Evolutionary conservation across 176 grass and related monocot genomes (phyloP).

Genomic region (Lolium perenne): DNA sequence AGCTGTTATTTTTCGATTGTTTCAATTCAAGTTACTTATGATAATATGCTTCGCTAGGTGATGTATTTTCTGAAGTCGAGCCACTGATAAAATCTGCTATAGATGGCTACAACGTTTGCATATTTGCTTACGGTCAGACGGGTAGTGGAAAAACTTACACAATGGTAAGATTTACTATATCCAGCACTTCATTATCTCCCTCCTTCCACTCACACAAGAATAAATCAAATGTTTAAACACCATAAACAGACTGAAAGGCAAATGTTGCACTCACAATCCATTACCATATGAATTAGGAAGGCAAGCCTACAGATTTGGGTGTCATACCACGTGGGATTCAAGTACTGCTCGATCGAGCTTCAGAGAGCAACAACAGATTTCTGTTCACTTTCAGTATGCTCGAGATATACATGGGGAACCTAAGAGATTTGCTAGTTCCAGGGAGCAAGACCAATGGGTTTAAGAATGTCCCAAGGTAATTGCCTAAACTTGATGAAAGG

Average conservation of each 20-base stretch:
- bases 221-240: slow-evolving; percentile 14
- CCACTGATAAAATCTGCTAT: slow-evolving; percentile 93
- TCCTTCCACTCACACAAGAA: slow-evolving; percentile 11
- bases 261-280: slow-evolving; percentile 33
- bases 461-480: slow-evolving; percentile 76
- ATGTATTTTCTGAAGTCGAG: slow-evolving; percentile 92
- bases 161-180: slow-evolving; percentile 72
- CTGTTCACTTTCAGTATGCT: slow-evolving; percentile 97
- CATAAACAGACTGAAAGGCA: slow-evolving; percentile 12
- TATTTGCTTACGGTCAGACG: slow-evolving; percentile 98
- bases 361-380: slow-evolving; percentile 70
- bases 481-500: slow-evolving; percentile 34
- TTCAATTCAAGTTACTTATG: slow-evolving; percentile 39
- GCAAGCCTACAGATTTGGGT: slow-evolving; percentile 59
- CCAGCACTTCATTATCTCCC: neutral
- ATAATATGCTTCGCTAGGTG: slow-evolving; percentile 56
- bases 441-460: slow-evolving; percentile 48
- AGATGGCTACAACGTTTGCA: slow-evolving; percentile 96
- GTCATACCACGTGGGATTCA: slow-evolving; percentile 84
- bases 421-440: slow-evolving; percentile 83
- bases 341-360: slow-evolving; percentile 70
- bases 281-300: slow-evolving; percentile 73
- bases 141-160: slow-evolving; percentile 98
- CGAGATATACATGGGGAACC: slow-evolving; percentile 95
- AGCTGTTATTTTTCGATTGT: slow-evolving; percentile 8